Conservation (phyloP, 345 rosid genomes). For the Eucalyptus virginea region DNA sequence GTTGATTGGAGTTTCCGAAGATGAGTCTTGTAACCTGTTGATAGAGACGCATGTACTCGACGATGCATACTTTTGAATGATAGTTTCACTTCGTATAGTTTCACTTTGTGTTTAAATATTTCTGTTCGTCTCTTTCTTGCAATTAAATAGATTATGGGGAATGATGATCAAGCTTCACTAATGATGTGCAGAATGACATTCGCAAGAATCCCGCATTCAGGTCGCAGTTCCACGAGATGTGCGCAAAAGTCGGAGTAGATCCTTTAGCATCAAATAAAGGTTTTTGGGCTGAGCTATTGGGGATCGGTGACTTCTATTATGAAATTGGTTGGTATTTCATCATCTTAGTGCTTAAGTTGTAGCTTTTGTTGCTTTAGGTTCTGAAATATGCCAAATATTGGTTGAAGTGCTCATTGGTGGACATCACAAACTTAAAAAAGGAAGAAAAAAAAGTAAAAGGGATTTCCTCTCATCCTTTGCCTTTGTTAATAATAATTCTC, state of each 20-base stretch:
- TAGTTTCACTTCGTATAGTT: background rate
- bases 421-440: background rate
- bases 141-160: background rate
- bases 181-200: conserved; percentile 58
- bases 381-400: background rate
- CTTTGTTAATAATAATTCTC: background rate
- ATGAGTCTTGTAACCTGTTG: background rate
- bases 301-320: conserved; percentile 95
- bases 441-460: background rate
- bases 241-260: conserved; percentile 96
- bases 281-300: conserved; percentile 95
- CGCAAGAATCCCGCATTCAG: conserved; percentile 71
- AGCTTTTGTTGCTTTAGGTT: background rate
- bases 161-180: background rate
- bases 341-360: background rate
- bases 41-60: background rate
- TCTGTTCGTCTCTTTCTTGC: background rate
- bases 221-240: conserved; percentile 79
- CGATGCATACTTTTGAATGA: rapidly evolving
- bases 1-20: background rate
- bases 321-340: conserved; percentile 54
- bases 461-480: background rate
- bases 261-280: conserved; percentile 92
- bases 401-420: background rate
- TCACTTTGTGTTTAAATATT: background rate